Percentiles rank a stretch among this genome's conserved stretches.
Conservation (phyloP, 2,329 filamentous ascomycete species). For the Pseudocercospora macadamiae region DNA sequence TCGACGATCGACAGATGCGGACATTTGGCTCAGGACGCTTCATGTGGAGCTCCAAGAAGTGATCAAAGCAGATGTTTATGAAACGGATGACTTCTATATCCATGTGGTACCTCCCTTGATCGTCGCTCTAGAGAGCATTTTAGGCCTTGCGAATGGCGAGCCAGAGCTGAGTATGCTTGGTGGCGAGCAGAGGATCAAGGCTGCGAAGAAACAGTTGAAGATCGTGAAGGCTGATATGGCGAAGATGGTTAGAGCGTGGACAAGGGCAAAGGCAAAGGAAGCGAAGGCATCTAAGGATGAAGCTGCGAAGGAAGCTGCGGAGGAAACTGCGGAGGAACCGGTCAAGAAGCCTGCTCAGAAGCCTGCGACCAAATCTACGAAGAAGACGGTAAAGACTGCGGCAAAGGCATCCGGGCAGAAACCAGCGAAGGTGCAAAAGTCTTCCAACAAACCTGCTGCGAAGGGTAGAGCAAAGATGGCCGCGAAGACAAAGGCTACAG, state of each 20-base stretch:
- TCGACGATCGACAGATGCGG: background rate
- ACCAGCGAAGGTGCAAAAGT: no score
- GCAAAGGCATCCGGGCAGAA: no score
- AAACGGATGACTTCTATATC: background rate
- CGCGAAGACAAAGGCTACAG: no score
- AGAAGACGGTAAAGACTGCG: no score
- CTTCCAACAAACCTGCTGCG: no score
- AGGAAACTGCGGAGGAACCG: no score
- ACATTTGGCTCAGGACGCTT: background rate
- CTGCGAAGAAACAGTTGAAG: background rate
- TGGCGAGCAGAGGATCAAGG: background rate
- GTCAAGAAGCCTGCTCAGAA: no score
- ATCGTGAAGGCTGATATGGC: background rate
- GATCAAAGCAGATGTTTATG: background rate
- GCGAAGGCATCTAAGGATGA: no score
- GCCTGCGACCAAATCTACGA: no score
- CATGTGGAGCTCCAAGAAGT: background rate
- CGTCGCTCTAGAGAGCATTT: background rate
- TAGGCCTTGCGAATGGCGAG: background rate
- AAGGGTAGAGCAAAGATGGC: no score
- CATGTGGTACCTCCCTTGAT: background rate
- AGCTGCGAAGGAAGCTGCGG: no score
- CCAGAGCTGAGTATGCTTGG: background rate
- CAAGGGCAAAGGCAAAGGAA: background rate
- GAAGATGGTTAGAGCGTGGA: background rate